Percentiles rank a stretch among this genome's conserved stretches.
Conservation (phyloP, 106 monocot genomes). For the Dendrobium officinale region DNA sequence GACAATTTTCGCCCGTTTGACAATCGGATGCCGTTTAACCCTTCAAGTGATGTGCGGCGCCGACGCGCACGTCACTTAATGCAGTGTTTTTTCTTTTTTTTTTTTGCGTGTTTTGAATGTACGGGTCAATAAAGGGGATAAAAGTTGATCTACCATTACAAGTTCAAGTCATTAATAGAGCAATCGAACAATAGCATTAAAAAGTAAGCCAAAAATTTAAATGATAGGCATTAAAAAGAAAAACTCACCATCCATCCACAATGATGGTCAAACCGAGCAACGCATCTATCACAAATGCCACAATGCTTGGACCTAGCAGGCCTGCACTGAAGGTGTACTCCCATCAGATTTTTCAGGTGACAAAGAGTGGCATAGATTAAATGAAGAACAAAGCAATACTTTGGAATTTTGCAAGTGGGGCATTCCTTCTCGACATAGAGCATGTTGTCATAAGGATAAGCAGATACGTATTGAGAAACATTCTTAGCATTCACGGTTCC, state of each 20-base stretch:
- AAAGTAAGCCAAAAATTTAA: not conserved
- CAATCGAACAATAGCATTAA: not conserved
- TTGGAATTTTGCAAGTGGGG: constrained; percentile 82
- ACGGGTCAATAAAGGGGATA: not conserved
- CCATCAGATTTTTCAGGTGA: constrained; percentile 9
- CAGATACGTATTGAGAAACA: constrained; percentile 68
- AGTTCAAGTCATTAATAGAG: not conserved
- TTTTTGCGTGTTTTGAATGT: no score
- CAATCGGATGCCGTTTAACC: no score
- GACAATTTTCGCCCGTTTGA: no score
- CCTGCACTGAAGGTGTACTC: constrained; percentile 37
- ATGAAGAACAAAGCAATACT: constrained; percentile 20
- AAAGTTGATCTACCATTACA: constrained; percentile 1
- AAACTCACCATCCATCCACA: constrained; percentile 94
- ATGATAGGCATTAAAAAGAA: not conserved
- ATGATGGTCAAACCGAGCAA: constrained; percentile 95
- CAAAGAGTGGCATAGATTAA: not conserved
- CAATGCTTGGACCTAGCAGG: constrained; percentile 99
- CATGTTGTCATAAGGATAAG: constrained; percentile 86
- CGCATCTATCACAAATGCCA: constrained; percentile 83
- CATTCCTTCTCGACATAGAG: constrained; percentile 75
- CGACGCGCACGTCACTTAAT: no score
- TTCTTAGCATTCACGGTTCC: constrained; percentile 79
- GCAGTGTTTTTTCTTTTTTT: no score
- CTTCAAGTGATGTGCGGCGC: no score